Evolutionary conservation across 306 rosid genomes (phyloP), one percentile per base, ranked within the genome.

Genomic region (Corylus americana): DNA sequence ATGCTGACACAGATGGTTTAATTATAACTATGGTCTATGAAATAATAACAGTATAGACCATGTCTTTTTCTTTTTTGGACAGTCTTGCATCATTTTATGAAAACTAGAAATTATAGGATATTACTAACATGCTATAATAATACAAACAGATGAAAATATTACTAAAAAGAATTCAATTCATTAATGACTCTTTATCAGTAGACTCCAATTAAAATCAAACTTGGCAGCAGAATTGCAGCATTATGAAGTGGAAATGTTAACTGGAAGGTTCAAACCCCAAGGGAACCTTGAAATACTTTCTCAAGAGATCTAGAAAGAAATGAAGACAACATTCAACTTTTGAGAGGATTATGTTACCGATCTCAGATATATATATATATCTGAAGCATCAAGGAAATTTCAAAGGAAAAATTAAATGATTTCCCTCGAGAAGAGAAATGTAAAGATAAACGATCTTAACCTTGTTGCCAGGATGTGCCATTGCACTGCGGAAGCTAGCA

Each of bases 381-480:
- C 16, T 11, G 47, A 22, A 18, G 22, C 25, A 31, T 22, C 8
- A 55, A 48, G 59, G 75, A 71, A 49, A 74, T 55, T 53, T 74
- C 18, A 72, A n/a, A 35, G 73, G 8, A 63, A 63, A 55, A n/a
- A 80, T 45, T 4, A 63, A 25, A 54, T 51, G 69, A 29, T 39
- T 8, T 25, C 64, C 42, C 39, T 16, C 1, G 9, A 75, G 17
- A 75, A 72, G 79, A 29, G 16, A 29, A 57, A 83, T 27, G 75
- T 27, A 73, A 55, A 78, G 45, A 45, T 68, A 61, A 16, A 50
- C 29, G 13, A 63, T 49, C n/a, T 71, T 71, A 42, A 95, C 99
- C 96, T 95, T 95, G 82, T 86, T 93, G 68, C 54, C 89, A 76
- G 98, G 98, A 88, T 95, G 97, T 47, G 98, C 98, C 98, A 95